Base-by-base conservation (phyloP, 225 moss, liverwort and hornwort species). In the Bryum argenteum region DNA sequence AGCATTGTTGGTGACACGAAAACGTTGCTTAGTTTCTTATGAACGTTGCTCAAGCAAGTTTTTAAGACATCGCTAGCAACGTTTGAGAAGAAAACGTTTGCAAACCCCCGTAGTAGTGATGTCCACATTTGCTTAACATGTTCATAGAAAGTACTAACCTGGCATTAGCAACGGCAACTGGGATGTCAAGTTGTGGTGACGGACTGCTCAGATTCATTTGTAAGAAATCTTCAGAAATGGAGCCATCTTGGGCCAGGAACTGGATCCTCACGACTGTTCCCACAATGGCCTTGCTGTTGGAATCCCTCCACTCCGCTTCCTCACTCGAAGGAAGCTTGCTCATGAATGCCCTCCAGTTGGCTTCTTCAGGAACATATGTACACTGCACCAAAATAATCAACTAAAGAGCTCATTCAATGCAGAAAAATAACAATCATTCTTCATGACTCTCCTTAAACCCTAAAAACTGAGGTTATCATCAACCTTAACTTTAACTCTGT, bases 211-310 rank as follows among this genome's bases (percentile, higher is more conserved):
- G 67, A 33, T 8, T 55, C 26, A 54, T 71, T 5, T 55, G 55
- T 9, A 92, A 71, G 40, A 84, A 77, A 40, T 63, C 55, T 62
- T 71, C 83, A 22, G 83, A 76, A 51, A 95, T 75, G 13, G 89
- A 95, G 66, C 95, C 94, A 67, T 95, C 89, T 33, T 80, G 26
- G 21, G 65, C 56, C 23, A 95, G 63, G n/a, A 92, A 65, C 17
- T 84, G 84, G 15, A 57, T 64, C 11, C 70, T 66, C 66, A 40
- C 58, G 37, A 23, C 48, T 16, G 24, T 28, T 54, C 57, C 78
- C 61, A 72, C 14, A 1, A 3, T 12, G 56, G 47, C 76, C 54
- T 47, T 54, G 47, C 21, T 69, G 50, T 65, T 58, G 28, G 38
- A 45, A 40, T 58, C 63, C 22, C 75, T 61, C 75, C 12, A 65